Evolutionary conservation across 306 rosid species (phyloP).

Genomic region (Cercis canadensis): DNA sequence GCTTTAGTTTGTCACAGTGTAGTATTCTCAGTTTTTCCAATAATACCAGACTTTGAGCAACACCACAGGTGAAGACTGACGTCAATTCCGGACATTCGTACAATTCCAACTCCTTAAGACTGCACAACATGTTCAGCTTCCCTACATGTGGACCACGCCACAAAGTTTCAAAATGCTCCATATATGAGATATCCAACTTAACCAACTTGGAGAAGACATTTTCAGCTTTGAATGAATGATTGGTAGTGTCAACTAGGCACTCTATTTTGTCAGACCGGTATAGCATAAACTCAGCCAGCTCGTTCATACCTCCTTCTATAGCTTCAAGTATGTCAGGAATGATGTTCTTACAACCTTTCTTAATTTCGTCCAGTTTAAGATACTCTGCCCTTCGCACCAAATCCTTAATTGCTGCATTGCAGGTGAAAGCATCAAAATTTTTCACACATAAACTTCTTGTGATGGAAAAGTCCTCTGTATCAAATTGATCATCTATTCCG

Average conservation of each 20-base stretch:
- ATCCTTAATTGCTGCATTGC: neutral
- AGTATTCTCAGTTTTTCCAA: no score
- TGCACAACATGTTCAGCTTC: no score
- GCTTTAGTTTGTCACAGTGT: no score
- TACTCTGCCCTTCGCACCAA: neutral
- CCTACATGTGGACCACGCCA: neutral
- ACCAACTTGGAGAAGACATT: conserved; percentile 25
- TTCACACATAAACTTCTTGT: neutral
- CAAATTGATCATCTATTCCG: no score
- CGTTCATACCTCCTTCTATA: neutral
- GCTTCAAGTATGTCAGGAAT: conserved; percentile 28
- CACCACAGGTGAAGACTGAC: no score
- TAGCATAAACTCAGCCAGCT: neutral
- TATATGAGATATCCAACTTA: neutral
- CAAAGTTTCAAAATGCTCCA: conserved; percentile 13
- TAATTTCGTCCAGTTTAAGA: neutral
- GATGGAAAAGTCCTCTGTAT: neutral
- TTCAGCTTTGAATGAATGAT: neutral
- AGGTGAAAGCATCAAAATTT: neutral
- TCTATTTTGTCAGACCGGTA: neutral
- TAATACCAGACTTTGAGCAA: no score
- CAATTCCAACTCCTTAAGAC: no score
- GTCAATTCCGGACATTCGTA: no score
- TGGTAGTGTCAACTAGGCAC: conserved; percentile 1
- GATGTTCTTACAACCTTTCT: neutral